Conservation (phyloP, 257 asterid genomes). For the Ligustrum vulgare region DNA sequence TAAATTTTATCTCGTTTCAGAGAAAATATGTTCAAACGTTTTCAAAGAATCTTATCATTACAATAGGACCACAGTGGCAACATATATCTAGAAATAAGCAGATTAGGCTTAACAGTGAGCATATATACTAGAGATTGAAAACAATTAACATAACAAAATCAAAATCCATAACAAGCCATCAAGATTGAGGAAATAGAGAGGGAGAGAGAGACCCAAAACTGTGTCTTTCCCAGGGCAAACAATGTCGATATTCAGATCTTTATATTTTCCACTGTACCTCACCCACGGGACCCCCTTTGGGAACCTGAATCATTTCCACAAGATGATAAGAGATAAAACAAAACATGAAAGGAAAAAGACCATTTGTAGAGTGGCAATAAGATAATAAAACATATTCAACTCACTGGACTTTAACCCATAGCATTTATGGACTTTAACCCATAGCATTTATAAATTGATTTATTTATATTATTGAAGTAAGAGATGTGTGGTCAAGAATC, state of each 20-base stretch:
- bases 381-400: background rate
- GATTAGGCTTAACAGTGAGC: conserved; percentile 2
- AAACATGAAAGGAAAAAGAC: background rate
- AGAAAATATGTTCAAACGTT: background rate
- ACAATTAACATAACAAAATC: background rate
- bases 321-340: background rate
- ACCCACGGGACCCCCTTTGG: conserved; percentile 96
- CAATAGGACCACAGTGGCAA: background rate
- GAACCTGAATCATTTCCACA: conserved; percentile 56
- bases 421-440: no score
- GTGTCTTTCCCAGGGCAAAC: conserved; percentile 90
- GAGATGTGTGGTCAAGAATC: no score
- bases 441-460: no score
- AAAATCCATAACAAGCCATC: background rate
- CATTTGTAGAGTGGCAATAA: background rate
- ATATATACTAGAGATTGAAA: background rate
- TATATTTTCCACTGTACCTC: conserved; percentile 72
- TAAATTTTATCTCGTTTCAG: background rate
- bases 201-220: conserved; percentile 45
- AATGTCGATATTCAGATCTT: conserved; percentile 60
- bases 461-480: no score
- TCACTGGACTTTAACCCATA: no score
- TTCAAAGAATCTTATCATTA: background rate
- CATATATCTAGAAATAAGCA: background rate
- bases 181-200: no score